phyloP scores from a whole-genome alignment of 495 filamentous ascomycete genomes.

The Aspergillus wentii region DNA sequence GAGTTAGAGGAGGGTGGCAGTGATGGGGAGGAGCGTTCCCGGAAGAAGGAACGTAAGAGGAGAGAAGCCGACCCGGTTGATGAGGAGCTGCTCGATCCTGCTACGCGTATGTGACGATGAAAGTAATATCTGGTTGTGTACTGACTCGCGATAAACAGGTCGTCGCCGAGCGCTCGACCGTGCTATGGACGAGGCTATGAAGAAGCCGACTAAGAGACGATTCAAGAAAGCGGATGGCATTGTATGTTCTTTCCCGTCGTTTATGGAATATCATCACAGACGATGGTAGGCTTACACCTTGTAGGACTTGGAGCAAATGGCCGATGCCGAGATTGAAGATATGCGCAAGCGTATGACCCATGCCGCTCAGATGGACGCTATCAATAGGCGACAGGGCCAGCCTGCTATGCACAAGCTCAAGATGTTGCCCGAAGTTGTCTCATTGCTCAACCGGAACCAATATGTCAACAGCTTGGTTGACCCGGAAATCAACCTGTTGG shows the following conservation, averaged over 20 bases:
- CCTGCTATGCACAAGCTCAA: slow-evolving; percentile 90
- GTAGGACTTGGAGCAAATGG: slow-evolving; percentile 84
- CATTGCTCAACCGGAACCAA: slow-evolving; percentile 77
- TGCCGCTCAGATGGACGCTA: slow-evolving; percentile 81
- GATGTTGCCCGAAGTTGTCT: slow-evolving; percentile 88
- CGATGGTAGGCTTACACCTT: too few species aligned
- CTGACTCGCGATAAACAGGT: slow-evolving; percentile 31
- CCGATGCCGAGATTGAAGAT: slow-evolving; percentile 82
- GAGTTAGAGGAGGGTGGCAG: slow-evolving; percentile 48
- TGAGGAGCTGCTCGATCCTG: slow-evolving; percentile 57
- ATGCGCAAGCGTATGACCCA: slow-evolving; percentile 89
- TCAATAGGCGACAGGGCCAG: slow-evolving; percentile 67
- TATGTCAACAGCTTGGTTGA: slow-evolving; percentile 82
- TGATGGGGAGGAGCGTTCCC: slow-evolving; percentile 52
- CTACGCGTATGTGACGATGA: slow-evolving; percentile 50
- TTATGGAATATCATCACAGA: too few species aligned
- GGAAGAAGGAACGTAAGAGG: slow-evolving; percentile 46
- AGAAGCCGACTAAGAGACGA: slow-evolving; percentile 73
- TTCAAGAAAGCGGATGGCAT: slow-evolving; percentile 79
- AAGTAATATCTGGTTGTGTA: not conserved
- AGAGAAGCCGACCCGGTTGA: slow-evolving; percentile 52
- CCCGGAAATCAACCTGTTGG: slow-evolving; percentile 89
- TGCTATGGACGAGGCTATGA: slow-evolving; percentile 80
- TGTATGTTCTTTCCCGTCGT: slow-evolving; percentile 59
- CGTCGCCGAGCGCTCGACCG: slow-evolving; percentile 75